Evolutionary conservation across 140 eudicot genomes (phyloP).

Genomic region (Erigeron philadelphicus): DNA sequence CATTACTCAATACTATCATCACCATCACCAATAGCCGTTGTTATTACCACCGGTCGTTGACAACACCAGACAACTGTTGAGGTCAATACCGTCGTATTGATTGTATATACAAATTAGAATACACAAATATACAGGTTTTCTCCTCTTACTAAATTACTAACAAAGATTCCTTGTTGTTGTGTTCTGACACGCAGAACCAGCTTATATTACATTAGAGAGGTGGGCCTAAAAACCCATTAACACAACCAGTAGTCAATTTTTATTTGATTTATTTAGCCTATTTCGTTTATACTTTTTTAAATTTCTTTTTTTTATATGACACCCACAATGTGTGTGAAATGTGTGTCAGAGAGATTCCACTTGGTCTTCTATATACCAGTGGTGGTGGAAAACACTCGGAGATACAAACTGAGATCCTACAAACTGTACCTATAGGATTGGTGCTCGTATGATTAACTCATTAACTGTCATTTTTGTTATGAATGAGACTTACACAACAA

Average conservation of each 20-base stretch:
- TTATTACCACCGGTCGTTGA: too few species aligned
- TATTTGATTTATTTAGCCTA: background rate
- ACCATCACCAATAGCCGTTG: too few species aligned
- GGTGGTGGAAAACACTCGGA: background rate
- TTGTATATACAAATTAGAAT: too few species aligned
- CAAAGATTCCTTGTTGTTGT: constrained; percentile 31
- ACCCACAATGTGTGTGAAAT: background rate
- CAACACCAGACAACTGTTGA: too few species aligned
- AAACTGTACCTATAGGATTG: background rate
- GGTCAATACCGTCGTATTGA: too few species aligned
- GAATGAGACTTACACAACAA: background rate
- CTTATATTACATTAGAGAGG: constrained; percentile 29
- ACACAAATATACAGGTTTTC: background rate
- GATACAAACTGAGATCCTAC: background rate
- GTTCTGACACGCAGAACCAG: constrained; percentile 34
- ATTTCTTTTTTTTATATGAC: background rate
- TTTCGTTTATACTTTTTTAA: background rate
- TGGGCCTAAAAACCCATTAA: constrained; percentile 34
- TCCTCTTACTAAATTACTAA: background rate
- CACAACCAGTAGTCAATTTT: constrained; percentile 32
- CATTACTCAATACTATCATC: too few species aligned
- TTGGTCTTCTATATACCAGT: background rate
- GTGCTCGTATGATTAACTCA: background rate
- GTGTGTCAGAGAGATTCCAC: constrained; percentile 5
- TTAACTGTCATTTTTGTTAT: background rate